Base-by-base conservation (phyloP, 2,329 filamentous ascomycete species). In the Fusarium sp. region DNA sequence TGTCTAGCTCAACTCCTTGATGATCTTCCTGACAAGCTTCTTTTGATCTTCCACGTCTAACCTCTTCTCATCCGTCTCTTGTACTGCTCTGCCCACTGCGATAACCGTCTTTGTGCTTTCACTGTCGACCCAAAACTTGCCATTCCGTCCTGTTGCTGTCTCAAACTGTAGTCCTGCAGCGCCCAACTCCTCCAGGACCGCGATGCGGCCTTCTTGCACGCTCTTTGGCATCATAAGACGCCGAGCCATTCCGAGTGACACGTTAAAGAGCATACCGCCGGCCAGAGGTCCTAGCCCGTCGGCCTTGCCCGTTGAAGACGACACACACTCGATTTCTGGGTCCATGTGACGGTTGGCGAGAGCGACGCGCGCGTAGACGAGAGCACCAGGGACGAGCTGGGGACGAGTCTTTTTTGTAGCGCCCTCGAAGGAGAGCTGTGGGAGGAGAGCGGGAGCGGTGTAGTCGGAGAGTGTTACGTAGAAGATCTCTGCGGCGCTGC, bases 391-490 rank as follows among this genome's bases (percentile, higher is more conserved):
- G 31, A 88, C 86, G 50, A 98, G 89, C 73, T 94, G 88, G 0
- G 97, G 97, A 2, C 95, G 89, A 4, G 94, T 98, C 85, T 98
- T 98, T 83, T 95, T 97, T 52, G 93, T 95, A 20, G 95, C 97
- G 73, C 92, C 91, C 83, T 98, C 96, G 82, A 99, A 99, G n/a
- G 95, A 91, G 22, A 98, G 88, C 75, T 97, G 94, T 0, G 94
- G 95, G 1, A 98, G 91, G 20, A 94, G 86, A 1, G 94, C 95
- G 67, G 89, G 84, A 3, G 87, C 80, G 5, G 89, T 89, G 80
- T 91, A 89, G 64, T 91, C 87, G 31, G 94, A 93, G 63, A 98
- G 88, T 76, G 89, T 88, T 82, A 95, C 95, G 82, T 93, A 92
- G 87, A 94, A 98, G 81, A 90, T 89, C 77, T 98, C 97, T 66